Evolutionary conservation across 495 filamentous ascomycete species (phyloP), one percentile per base, ranked within the genome.

Genomic region (Annulohypoxylon maeteangense): DNA sequence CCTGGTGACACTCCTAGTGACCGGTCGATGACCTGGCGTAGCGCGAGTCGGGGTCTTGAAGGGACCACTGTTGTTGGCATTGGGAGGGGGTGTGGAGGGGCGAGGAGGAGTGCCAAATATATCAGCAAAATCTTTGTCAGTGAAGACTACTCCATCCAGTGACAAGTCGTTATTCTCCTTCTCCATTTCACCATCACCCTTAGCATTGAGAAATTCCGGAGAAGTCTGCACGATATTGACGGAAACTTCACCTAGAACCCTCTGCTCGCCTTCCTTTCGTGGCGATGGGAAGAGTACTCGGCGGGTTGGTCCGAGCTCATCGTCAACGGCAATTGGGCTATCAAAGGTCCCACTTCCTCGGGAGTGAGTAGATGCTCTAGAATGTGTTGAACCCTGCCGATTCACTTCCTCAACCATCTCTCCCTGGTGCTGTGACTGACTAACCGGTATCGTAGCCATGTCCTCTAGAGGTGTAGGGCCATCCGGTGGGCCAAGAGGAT

Each of bases 251-350:
- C 86, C 87, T 47, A 90, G 81, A 67, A 86, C 81, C 74, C 86
- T 90, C 71, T 87, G 78, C 58, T 83, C 79, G 18, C 86, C 84
- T 48, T 88, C 87, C 70, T 88, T 89, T 62, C 86, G 85, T 1
- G 86, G 85, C 6, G 86, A 87, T n/a, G 92, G 90, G 80, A 98
- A 98, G 48, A 98, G 84, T 34, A 93, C 79, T 75, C 95, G 87
- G 75, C 92, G 87, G 23, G 91, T 92, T 47, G 86, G 86, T 70
- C 89, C 90, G 18, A 94, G 81, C 48, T 88, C 86, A 7, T 90
- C 68, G 67, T 92, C 86, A 44, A 86, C 62, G 42, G 79, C 68
- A 62, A 91, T 89, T 51, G 93, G 89, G 71, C 87, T 88, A 70
- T 88, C 81, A 58, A 87, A 88, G 38, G 86, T 88, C 60, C 92